Percentiles rank a stretch among this genome's conserved stretches.
These are phyloP conservation scores for Quambalaria eucalypti DNA, from an alignment of 1,284 basidiomycete genomes.

Conservation along the genomic window DNA sequence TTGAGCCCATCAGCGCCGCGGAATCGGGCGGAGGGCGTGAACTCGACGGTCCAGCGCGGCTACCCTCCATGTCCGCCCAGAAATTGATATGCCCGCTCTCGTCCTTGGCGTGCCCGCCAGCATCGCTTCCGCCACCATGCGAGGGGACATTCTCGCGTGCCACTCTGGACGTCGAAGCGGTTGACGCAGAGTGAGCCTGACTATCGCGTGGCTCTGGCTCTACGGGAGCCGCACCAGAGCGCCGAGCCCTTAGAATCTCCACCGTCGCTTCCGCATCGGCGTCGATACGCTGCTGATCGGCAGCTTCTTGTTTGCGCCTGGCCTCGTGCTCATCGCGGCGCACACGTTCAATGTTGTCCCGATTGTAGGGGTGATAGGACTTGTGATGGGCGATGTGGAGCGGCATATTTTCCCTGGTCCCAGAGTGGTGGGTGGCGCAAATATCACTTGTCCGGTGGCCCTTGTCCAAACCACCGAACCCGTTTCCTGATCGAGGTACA, in stretches of 20 bases:
- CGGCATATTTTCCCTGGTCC: too few relatives aligned
- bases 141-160: slow-evolving; percentile 3
- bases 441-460: too few relatives aligned
- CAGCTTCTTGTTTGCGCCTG: slow-evolving; percentile 53
- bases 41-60: slow-evolving; percentile 1
- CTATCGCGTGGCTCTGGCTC: not conserved
- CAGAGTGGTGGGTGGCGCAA: too few relatives aligned
- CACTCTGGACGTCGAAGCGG: not conserved
- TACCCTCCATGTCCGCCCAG: slow-evolving; percentile 40
- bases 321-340: slow-evolving; percentile 61
- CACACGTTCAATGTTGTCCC: slow-evolving; percentile 73
- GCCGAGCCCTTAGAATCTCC: slow-evolving; percentile 58
- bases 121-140: not conserved
- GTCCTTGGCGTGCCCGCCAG: not conserved
- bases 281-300: slow-evolving; percentile 62
- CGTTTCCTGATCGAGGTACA: too few relatives aligned
- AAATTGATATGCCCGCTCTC: slow-evolving; percentile 21
- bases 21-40: too few relatives aligned
- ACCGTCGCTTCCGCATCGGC: slow-evolving; percentile 76
- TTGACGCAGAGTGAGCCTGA: not conserved
- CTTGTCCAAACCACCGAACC: too few relatives aligned
- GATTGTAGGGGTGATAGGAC: slow-evolving; percentile 71
- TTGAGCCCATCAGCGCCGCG: too few relatives aligned
- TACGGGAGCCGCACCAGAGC: slow-evolving; percentile 40
- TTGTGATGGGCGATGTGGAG: slow-evolving; percentile 62